Evolutionary conservation across 2,329 filamentous ascomycete species (phyloP).

Genomic region (Aspergillus novoparasiticus): DNA sequence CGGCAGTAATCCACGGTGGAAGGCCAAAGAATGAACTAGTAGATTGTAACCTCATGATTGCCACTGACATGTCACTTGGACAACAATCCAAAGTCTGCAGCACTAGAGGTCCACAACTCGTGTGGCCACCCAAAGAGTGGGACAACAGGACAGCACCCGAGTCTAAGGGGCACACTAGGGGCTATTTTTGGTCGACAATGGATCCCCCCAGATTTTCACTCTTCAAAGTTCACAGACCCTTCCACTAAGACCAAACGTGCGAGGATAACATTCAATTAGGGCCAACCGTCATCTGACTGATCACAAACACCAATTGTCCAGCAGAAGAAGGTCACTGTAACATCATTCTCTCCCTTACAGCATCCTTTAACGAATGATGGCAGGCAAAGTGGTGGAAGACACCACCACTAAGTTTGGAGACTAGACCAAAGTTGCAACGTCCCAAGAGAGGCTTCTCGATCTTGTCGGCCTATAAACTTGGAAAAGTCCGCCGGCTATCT

Average conservation of each 20-base stretch:
- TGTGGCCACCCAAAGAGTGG: neutral
- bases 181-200: slow-evolving; percentile 8
- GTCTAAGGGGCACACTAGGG: neutral
- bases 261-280: neutral
- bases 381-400: neutral
- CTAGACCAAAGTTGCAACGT: neutral
- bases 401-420: neutral
- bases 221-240: neutral
- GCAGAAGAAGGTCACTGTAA: neutral
- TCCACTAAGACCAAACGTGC: neutral
- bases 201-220: slow-evolving; percentile 11
- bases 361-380: neutral
- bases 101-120: neutral
- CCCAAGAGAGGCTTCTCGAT: neutral
- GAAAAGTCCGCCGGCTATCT: neutral
- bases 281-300: neutral
- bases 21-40: neutral
- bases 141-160: neutral
- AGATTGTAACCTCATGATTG: neutral
- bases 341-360: neutral
- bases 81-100: neutral
- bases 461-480: neutral
- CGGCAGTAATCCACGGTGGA: neutral
- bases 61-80: slow-evolving; percentile 5
- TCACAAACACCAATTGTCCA: neutral